Evolutionary conservation across 176 grass and related monocot genomes (phyloP), one percentile per base, ranked within the genome.

Genomic region (Panicum miliaceum): DNA sequence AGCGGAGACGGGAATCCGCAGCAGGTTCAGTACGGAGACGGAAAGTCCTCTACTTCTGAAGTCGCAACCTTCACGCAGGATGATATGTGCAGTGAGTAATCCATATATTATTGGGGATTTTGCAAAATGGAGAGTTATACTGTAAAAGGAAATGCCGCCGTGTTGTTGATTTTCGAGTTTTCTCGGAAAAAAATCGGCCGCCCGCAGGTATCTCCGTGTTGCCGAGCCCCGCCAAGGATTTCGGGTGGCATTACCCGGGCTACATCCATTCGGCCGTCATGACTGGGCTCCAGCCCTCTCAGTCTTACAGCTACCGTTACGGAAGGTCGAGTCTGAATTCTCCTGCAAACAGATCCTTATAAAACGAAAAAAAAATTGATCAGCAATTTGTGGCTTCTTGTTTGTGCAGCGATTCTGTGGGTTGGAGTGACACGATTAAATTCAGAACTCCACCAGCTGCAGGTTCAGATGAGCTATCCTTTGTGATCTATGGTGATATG

Each of bases 191-290:
- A 20, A 36, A 20, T 37, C 11, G 4, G 18, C 68, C 1, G 56
- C 20, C 6, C 64, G 36, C 53, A 91, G 86, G 84, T 69, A 35
- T 48, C 37, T 0, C 58, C 0, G 2, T 83, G 36, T 23, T 91
- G 80, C 76, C 83, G 13, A 94, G 94, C 22, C 92, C 94, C 23
- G 94, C 92, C 1, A 87, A 90, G 80, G 94, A 97, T 85, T 97
- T 94, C 61, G 94, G 94, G 45, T 94, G 94, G 94, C 94, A 97
- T 64, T 89, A 94, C 57, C 94, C 94, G 0, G 94, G 94, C 50
- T 92, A 92, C 61, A 92, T 94, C 83, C 94, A 97, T 43, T 92
- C 94, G 0, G 88, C 90, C 14, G 40, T 90, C 81, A 94, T 97
- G 92, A 87, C 87, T 13, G 85, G 88, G 2, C 87, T 94, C 27